Percentiles rank a stretch among this genome's conserved stretches.
Conservation (phyloP, 2,329 filamentous ascomycete species). For the Diaporthe ampelina region DNA sequence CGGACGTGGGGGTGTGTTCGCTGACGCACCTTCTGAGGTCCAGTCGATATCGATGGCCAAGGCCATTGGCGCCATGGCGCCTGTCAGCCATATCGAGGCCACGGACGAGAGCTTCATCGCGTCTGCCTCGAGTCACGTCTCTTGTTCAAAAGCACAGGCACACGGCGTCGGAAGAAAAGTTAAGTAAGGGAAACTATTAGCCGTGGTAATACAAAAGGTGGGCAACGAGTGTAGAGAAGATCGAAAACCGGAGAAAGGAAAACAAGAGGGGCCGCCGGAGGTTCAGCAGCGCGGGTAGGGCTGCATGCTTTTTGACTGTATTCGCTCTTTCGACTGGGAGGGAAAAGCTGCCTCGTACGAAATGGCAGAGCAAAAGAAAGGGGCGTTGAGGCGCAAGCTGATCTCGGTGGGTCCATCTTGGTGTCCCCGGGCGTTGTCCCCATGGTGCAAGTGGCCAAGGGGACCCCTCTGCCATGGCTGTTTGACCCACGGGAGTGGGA, state of each 20-base stretch:
- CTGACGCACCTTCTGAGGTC: slow-evolving; percentile 38
- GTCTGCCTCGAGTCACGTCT: slow-evolving; percentile 30
- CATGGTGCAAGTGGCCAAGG: slow-evolving; percentile 36
- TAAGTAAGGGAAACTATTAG: slow-evolving; percentile 1
- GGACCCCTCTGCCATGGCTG: slow-evolving; percentile 30
- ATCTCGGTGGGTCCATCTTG: slow-evolving; percentile 30
- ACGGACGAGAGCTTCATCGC: slow-evolving; percentile 39
- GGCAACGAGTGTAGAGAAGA: slow-evolving; percentile 30
- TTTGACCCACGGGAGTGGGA: slow-evolving; percentile 38
- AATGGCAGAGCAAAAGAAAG: slow-evolving; percentile 22
- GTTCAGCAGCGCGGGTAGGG: slow-evolving; percentile 36
- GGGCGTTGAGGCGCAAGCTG: slow-evolving; percentile 38
- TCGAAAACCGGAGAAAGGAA: slow-evolving; percentile 26
- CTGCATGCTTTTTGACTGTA: slow-evolving; percentile 30
- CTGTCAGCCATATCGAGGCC: slow-evolving; percentile 39
- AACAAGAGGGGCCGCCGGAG: slow-evolving; percentile 30
- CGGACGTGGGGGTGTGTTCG: background rate
- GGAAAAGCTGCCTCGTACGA: slow-evolving; percentile 26
- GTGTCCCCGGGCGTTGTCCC: slow-evolving; percentile 29
- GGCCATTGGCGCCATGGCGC: slow-evolving; percentile 40
- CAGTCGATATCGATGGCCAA: slow-evolving; percentile 43
- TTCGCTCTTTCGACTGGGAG: slow-evolving; percentile 3
- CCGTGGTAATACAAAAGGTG: slow-evolving; percentile 7
- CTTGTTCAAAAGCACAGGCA: background rate
- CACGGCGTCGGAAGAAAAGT: background rate